These are phyloP conservation scores for Lasiodiplodia gonubiensis DNA, from an alignment of 2,329 filamentous ascomycete species.

Conservation along the genomic window DNA sequence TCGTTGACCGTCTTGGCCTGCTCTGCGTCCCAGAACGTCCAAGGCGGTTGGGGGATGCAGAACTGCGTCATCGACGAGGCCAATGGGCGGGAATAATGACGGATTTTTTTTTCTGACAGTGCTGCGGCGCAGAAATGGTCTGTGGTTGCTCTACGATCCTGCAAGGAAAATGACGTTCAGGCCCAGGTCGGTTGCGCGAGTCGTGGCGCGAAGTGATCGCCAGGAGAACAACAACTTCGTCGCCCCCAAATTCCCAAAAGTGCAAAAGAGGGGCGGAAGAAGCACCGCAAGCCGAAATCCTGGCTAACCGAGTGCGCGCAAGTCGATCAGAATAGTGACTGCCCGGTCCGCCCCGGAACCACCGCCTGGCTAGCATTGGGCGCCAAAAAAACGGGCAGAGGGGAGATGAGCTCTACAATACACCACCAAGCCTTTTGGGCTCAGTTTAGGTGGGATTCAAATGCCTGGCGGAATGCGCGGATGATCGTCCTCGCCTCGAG, in stretches of 20 bases:
- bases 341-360: neutral
- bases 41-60: neutral
- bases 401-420: neutral
- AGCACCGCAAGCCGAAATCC: neutral
- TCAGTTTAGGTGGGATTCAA: neutral
- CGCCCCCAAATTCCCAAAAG: neutral
- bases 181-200: neutral
- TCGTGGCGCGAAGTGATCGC: constrained; percentile 14
- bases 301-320: neutral
- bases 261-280: neutral
- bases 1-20: neutral
- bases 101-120: neutral
- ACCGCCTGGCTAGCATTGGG: neutral
- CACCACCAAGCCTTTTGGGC: neutral
- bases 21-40: neutral
- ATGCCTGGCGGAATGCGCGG: neutral
- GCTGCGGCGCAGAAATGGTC: neutral
- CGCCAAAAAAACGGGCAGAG: neutral
- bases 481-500: constrained; percentile 15
- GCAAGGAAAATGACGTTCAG: constrained; percentile 8
- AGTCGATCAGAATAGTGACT: constrained; percentile 1
- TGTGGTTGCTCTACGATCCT: neutral
- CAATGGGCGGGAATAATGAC: neutral
- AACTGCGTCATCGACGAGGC: neutral
- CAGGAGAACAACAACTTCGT: constrained; percentile 1